A percentile compares a stretch with the other conserved stretches of the same genome.
Evolutionary conservation across 1,284 basidiomycete species (phyloP).

Genomic region (Gomphus sp.): DNA sequence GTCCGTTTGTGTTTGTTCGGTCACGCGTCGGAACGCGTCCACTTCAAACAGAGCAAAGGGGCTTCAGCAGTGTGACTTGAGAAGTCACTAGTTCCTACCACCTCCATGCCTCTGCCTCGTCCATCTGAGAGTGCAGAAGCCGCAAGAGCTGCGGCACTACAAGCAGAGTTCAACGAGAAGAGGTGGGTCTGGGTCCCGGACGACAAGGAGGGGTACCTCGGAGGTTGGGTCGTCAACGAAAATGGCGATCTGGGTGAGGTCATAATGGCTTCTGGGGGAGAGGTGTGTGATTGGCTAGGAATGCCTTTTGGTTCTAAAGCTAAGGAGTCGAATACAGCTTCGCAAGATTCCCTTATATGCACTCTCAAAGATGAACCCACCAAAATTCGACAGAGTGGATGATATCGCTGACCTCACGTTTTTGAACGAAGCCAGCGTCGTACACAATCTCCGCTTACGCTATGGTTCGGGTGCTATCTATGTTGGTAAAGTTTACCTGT

Average conservation of each 20-base stretch:
- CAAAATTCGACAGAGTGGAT: slow-evolving; percentile 95
- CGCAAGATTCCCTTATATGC: slow-evolving; percentile 69
- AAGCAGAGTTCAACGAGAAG: slow-evolving; percentile 95
- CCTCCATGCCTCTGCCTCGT: slow-evolving; percentile 42
- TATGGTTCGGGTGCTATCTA: slow-evolving; percentile 94
- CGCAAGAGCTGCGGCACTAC: slow-evolving; percentile 73
- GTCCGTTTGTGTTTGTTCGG: neutral
- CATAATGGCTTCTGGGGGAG: slow-evolving; percentile 72
- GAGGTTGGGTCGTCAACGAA: slow-evolving; percentile 84
- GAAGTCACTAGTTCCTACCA: neutral
- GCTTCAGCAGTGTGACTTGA: neutral
- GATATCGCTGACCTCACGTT: slow-evolving; percentile 99
- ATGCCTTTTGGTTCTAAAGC: neutral
- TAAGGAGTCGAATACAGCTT: slow-evolving; percentile 28
- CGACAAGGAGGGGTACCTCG: slow-evolving; percentile 80
- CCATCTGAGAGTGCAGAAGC: slow-evolving; percentile 61
- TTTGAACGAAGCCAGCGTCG: slow-evolving; percentile 97
- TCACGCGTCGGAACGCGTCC: slow-evolving; percentile 1
- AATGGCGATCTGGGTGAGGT: slow-evolving; percentile 71
- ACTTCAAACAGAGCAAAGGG: neutral
- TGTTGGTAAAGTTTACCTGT: slow-evolving; percentile 44
- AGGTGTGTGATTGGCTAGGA: slow-evolving; percentile 36
- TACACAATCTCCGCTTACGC: slow-evolving; percentile 89
- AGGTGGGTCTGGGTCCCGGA: slow-evolving; percentile 97
- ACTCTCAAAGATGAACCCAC: slow-evolving; percentile 94